Percentiles rank a stretch among this genome's conserved stretches.
Evolutionary conservation across 1,284 basidiomycete genomes (phyloP).

Genomic region (Ustilago lituana): DNA sequence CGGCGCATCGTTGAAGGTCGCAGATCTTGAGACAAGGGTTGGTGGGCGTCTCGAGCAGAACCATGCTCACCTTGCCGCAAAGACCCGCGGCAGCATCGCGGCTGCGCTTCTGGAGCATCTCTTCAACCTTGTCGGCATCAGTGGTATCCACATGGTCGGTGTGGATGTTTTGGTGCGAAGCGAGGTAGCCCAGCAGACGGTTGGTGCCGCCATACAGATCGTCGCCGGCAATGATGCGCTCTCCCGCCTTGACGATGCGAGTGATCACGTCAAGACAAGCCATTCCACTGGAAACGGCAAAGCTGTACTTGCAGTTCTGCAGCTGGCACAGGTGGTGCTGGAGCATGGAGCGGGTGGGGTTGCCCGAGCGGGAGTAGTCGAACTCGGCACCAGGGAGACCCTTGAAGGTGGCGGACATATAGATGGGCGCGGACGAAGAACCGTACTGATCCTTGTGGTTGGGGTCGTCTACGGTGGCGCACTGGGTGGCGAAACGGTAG

Average conservation of each 20-base stretch:
- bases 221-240: conserved; percentile 94
- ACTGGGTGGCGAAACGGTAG: conserved; percentile 77
- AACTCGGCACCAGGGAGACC: conserved; percentile 84
- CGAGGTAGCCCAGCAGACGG: conserved; percentile 89
- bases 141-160: conserved; percentile 97
- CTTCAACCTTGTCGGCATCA: conserved; percentile 70
- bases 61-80: conserved; percentile 56
- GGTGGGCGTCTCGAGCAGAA: conserved; percentile 91
- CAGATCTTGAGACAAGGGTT: conserved; percentile 97
- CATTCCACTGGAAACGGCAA: conserved; percentile 96
- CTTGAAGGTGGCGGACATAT: conserved; percentile 98
- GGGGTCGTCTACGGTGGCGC: conserved; percentile 86
- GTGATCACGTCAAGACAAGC: conserved; percentile 95
- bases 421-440: conserved; percentile 92
- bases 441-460: conserved; percentile 94
- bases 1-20: conserved; percentile 75
- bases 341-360: conserved; percentile 80
- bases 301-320: conserved; percentile 75
- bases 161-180: conserved; percentile 84
- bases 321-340: conserved; percentile 65
- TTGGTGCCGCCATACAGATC: conserved; percentile 99
- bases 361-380: conserved; percentile 94
- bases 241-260: conserved; percentile 89
- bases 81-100: conserved; percentile 48
- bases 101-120: conserved; percentile 52